phyloP scores from a whole-genome alignment of 371 early-diverging fungal species.

The Actinomucor elegans region DNA sequence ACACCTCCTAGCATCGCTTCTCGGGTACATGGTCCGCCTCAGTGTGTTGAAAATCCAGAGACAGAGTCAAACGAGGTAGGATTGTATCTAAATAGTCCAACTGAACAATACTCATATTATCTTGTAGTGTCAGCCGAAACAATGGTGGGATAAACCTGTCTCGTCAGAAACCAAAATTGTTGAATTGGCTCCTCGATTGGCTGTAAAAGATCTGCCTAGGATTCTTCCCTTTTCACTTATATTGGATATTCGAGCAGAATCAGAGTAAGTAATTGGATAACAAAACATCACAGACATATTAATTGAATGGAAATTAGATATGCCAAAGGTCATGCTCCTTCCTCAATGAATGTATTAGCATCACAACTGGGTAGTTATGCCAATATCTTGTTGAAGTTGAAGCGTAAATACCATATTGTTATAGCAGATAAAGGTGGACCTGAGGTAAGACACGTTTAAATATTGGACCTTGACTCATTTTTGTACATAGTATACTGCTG shows the following conservation, averaged over 20 bases:
- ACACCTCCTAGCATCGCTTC: conserved; percentile 57
- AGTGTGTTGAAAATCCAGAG: neutral
- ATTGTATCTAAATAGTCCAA: too few species aligned
- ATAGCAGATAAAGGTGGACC: conserved; percentile 55
- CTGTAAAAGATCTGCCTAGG: conserved; percentile 48
- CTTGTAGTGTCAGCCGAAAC: conserved; percentile 2
- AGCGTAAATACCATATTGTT: conserved; percentile 61
- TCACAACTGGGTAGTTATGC: conserved; percentile 48
- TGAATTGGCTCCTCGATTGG: conserved; percentile 63
- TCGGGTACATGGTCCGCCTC: conserved; percentile 19
- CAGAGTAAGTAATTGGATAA: conserved; percentile 65
- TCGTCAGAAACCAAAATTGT: conserved; percentile 52
- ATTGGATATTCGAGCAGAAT: conserved; percentile 61
- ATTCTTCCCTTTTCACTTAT: conserved; percentile 54
- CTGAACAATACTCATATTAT: neutral
- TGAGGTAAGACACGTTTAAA: conserved; percentile 35
- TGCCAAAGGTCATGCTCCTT: conserved; percentile 56
- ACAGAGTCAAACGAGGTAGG: neutral
- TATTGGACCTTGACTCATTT: neutral
- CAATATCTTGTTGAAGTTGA: conserved; percentile 50
- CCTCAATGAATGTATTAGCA: conserved; percentile 56
- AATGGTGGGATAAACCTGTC: conserved; percentile 64
- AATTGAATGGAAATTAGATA: conserved; percentile 33
- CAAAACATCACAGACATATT: too few species aligned
- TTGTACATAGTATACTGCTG: conserved; percentile 46